Percentiles rank a stretch among this genome's conserved stretches.
These are phyloP conservation scores for Colletotrichum sublineola DNA, from an alignment of 2,329 filamentous ascomycete genomes.

Conservation along the genomic window DNA sequence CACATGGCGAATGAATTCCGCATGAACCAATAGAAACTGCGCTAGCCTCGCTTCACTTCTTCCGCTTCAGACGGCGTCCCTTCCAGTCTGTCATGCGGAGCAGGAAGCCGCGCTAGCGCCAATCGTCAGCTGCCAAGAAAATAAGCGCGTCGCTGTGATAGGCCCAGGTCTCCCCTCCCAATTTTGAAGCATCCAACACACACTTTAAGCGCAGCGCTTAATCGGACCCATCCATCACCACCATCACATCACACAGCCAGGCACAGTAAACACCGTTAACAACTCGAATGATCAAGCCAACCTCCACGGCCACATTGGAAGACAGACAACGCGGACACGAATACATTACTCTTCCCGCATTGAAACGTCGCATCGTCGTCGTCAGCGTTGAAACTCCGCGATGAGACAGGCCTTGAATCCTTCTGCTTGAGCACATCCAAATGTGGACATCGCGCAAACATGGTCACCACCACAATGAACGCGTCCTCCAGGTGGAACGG, in stretches of 20 bases:
- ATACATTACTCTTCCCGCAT: background rate
- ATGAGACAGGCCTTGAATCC: constrained; percentile 35
- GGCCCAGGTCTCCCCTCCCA: constrained; percentile 19
- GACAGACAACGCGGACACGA: background rate
- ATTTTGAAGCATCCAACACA: constrained; percentile 21
- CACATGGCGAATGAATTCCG: background rate
- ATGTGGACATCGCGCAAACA: constrained; percentile 18
- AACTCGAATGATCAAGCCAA: constrained; percentile 26
- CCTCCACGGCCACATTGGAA: background rate
- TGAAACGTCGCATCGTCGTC: background rate
- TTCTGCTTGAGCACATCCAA: constrained; percentile 28
- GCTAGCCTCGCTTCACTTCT: constrained; percentile 34
- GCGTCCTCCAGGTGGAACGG: constrained; percentile 37
- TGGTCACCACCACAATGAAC: constrained; percentile 34
- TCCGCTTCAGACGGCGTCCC: constrained; percentile 2
- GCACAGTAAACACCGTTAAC: constrained; percentile 37
- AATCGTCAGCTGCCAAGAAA: constrained; percentile 18
- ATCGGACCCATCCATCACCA: constrained; percentile 8
- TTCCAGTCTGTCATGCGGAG: background rate
- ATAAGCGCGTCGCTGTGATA: constrained; percentile 40
- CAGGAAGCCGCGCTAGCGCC: constrained; percentile 20
- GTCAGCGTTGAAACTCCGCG: constrained; percentile 12
- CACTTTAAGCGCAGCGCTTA: constrained; percentile 43
- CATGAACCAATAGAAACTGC: constrained; percentile 8
- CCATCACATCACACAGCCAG: constrained; percentile 19